Percentiles rank a stretch among this genome's conserved stretches.
These are phyloP conservation scores for Neonectria sp. DNA, from an alignment of 2,329 filamentous ascomycete species.

Conservation along the genomic window DNA sequence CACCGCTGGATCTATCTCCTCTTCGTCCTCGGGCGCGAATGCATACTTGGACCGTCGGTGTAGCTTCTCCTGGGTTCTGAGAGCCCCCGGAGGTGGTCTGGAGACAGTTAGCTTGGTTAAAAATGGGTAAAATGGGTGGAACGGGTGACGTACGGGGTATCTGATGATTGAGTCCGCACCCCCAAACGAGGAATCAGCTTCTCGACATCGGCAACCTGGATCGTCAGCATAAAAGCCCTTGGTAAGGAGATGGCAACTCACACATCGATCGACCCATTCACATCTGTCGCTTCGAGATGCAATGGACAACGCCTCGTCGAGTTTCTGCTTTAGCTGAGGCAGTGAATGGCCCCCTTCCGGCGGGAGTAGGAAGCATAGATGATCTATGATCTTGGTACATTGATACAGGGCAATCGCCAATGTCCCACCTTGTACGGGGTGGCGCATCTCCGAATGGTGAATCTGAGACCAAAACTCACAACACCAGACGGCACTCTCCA, in stretches of 20 bases:
- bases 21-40: constrained; percentile 33
- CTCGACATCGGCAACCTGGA: constrained; percentile 35
- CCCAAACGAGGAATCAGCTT: constrained; percentile 33
- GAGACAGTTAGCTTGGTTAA: background rate
- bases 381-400: constrained; percentile 38
- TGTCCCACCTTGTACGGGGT: constrained; percentile 21
- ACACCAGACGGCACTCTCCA: constrained; percentile 18
- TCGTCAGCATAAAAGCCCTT: background rate
- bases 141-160: constrained; percentile 21
- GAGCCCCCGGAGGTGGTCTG: background rate
- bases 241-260: background rate
- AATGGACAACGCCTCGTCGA: constrained; percentile 28
- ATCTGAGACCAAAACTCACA: constrained; percentile 38
- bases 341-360: constrained; percentile 25
- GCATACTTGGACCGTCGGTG: constrained; percentile 42
- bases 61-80: constrained; percentile 25
- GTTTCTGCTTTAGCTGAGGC: constrained; percentile 21
- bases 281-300: background rate
- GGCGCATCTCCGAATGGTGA: constrained; percentile 31
- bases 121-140: fast-evolving
- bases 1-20: constrained; percentile 27
- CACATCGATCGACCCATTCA: constrained; percentile 31
- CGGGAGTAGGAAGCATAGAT: constrained; percentile 26
- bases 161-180: background rate
- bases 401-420: constrained; percentile 36